Evolutionary conservation across 2,329 filamentous ascomycete genomes (phyloP).

Genomic region (Sarocladium oryzae): DNA sequence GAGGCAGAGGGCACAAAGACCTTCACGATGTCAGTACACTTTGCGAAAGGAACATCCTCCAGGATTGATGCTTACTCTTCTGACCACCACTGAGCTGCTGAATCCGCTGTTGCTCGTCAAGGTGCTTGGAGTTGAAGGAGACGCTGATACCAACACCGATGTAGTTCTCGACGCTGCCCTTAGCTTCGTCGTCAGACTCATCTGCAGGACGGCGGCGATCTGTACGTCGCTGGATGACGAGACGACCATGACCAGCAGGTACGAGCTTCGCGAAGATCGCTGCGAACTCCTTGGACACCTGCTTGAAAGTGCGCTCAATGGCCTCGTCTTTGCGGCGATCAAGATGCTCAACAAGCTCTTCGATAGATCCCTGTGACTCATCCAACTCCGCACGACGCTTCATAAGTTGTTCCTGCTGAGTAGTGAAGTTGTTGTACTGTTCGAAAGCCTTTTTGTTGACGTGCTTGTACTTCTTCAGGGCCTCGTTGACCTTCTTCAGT

Average conservation of each 20-base stretch:
- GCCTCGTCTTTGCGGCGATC: conserved; percentile 97
- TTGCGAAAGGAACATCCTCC: background rate
- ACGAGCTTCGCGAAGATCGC: conserved; percentile 93
- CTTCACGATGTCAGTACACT: conserved; percentile 31
- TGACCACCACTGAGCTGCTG: conserved; percentile 96
- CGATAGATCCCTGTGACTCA: conserved; percentile 77
- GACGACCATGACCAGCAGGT: conserved; percentile 81
- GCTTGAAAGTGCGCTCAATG: conserved; percentile 96
- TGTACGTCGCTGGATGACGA: conserved; percentile 87
- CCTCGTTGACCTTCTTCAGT: conserved; percentile 86
- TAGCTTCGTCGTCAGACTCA: conserved; percentile 63
- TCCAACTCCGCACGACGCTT: conserved; percentile 83
- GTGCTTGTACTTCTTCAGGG: conserved; percentile 91
- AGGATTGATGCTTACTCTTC: conserved; percentile 93
- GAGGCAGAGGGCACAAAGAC: conserved; percentile 90
- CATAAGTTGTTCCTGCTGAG: conserved; percentile 79
- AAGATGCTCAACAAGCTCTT: conserved; percentile 84
- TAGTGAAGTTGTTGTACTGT: conserved; percentile 96
- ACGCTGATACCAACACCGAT: conserved; percentile 94
- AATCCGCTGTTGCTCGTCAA: conserved; percentile 94
- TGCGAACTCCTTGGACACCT: conserved; percentile 89
- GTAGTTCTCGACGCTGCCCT: conserved; percentile 83
- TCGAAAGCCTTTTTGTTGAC: conserved; percentile 99
- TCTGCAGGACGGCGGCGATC: conserved; percentile 54
- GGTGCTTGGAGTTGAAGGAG: conserved; percentile 94